phyloP scores from a whole-genome alignment of 768 basidiomycete species.

The Xerocomellus intermedius region DNA sequence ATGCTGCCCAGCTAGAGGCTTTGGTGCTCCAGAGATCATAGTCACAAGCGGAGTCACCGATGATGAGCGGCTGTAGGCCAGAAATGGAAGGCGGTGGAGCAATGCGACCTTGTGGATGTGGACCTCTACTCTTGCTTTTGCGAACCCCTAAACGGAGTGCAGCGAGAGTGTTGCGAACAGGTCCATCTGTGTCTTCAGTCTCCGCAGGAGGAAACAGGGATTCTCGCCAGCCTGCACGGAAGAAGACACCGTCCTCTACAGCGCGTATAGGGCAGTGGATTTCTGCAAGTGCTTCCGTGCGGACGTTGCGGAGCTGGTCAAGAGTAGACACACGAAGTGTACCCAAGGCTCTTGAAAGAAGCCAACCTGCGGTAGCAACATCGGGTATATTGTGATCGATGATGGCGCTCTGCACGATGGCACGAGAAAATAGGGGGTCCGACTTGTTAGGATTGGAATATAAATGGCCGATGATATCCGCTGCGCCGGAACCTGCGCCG shows the following conservation, averaged over 20 bases:
- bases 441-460: conserved; percentile 61
- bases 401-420: conserved; percentile 72
- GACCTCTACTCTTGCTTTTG: conserved; percentile 28
- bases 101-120: conserved; percentile 23
- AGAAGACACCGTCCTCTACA: conserved; percentile 70
- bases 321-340: conserved; percentile 52
- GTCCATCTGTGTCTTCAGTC: conserved; percentile 18
- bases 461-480: conserved; percentile 60
- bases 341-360: conserved; percentile 62
- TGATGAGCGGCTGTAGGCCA: conserved; percentile 64
- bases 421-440: conserved; percentile 64
- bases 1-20: conserved; percentile 61
- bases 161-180: conserved; percentile 14
- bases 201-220: conserved; percentile 36
- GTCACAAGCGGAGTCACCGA: conserved; percentile 70
- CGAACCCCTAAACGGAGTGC: conserved; percentile 26
- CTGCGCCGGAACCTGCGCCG: conserved; percentile 42
- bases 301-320: conserved; percentile 61
- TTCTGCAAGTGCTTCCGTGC: conserved; percentile 55
- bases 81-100: conserved; percentile 13
- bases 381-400: conserved; percentile 62
- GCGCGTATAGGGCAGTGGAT: conserved; percentile 51
- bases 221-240: conserved; percentile 58
- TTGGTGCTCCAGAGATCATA: conserved; percentile 61
- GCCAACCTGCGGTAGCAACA: conserved; percentile 59